Conservation (phyloP, 2,329 filamentous ascomycete genomes). For the Aspergillus versicolor region DNA sequence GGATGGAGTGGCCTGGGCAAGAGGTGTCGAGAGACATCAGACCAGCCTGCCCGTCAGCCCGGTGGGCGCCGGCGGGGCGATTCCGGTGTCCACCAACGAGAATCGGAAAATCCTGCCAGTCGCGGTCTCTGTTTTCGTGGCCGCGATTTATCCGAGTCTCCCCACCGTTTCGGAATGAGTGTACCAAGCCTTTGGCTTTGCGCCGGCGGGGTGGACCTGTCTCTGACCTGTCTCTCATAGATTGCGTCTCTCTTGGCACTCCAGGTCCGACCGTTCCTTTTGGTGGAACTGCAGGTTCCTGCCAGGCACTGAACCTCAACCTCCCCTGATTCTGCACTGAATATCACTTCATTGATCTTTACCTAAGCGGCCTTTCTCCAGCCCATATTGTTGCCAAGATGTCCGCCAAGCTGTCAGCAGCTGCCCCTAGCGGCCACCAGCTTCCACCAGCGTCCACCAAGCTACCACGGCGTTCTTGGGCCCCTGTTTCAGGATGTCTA, state of each 20-base stretch:
- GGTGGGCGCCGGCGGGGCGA: background rate
- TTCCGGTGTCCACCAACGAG: background rate
- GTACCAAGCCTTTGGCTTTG: background rate
- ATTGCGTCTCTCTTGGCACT: background rate
- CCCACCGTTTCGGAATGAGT: constrained; percentile 3
- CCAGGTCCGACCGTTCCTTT: no score
- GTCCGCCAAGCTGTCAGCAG: no score
- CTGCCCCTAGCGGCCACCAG: no score
- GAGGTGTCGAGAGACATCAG: background rate
- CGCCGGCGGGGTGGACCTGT: background rate
- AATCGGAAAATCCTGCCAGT: background rate
- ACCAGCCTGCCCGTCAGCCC: background rate
- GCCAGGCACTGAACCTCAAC: no score
- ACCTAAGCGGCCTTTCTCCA: background rate
- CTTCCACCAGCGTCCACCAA: no score
- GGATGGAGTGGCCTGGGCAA: background rate
- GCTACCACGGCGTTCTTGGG: no score
- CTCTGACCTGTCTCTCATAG: background rate
- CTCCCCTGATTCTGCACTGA: background rate
- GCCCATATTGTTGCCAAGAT: no score
- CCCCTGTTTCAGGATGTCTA: background rate
- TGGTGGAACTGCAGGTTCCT: no score
- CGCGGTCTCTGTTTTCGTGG: no score
- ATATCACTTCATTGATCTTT: background rate
- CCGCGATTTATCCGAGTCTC: background rate